A percentile compares a stretch with the other conserved stretches of the same genome.
These are phyloP conservation scores for Amanita rubescens DNA, from an alignment of 768 basidiomycete species.

Conservation along the genomic window DNA sequence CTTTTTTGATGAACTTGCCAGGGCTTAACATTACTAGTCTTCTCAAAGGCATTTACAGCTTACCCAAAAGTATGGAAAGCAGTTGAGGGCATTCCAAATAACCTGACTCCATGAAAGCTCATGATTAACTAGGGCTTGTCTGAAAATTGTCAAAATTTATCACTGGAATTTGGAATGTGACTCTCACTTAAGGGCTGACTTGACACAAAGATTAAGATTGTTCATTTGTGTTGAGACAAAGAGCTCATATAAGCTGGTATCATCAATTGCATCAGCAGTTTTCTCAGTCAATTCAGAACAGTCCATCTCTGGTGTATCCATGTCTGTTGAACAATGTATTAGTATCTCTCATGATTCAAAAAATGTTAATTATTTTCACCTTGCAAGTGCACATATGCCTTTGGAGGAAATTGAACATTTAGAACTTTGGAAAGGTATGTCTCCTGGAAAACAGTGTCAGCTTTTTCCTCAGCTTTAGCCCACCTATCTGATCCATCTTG, in stretches of 20 bases:
- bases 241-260: slow-evolving; percentile 12
- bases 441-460: slow-evolving; percentile 12
- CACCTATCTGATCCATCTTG: slow-evolving; percentile 8
- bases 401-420: slow-evolving; percentile 1
- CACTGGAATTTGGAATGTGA: too few relatives aligned
- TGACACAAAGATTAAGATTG: slow-evolving; percentile 17
- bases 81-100: too few relatives aligned
- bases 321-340: slow-evolving; percentile 9
- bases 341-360: too few relatives aligned
- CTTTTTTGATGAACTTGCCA: neutral
- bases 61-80: slow-evolving; percentile 1
- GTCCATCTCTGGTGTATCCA: slow-evolving; percentile 10
- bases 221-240: slow-evolving; percentile 19
- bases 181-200: slow-evolving; percentile 8
- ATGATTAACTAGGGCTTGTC: neutral
- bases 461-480: slow-evolving; percentile 7
- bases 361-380: neutral
- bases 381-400: neutral
- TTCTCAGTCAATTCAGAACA: slow-evolving; percentile 12
- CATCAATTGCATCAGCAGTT: slow-evolving; percentile 15
- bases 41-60: neutral
- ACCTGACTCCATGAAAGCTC: neutral
- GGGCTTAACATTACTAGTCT: too few relatives aligned
- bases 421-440: neutral
- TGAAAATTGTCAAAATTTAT: neutral